Base-by-base conservation (phyloP, 495 filamentous ascomycete genomes). In the Hyaloscypha finlandica region DNA sequence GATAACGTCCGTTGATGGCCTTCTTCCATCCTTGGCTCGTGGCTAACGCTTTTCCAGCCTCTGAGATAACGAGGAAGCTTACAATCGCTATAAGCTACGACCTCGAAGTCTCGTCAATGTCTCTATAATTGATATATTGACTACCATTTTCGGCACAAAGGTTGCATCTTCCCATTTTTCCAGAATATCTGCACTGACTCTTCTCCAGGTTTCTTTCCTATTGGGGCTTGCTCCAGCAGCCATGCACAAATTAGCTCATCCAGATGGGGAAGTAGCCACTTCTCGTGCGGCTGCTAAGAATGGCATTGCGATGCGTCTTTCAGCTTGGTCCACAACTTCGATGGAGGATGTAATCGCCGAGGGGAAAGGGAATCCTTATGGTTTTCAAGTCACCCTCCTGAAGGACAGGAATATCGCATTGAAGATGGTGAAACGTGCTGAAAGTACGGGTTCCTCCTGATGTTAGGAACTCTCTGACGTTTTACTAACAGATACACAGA, bases 91-190 rank as follows among this genome's bases (percentile, higher is more conserved):
- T 65, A 81, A 78, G 39, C 78, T 89, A 45, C 77, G 83, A 5
- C 84, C 85, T 6, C 79, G 86, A n/a, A 77, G 87, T 19, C 76
- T 89, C 0, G 73, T 77, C 59, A 81, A 88, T 67, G 84, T 87
- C 31, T 79, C 78, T 22, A 74, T 75, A 0, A 71, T 84, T 33
- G 84, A 87, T 68, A 82, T 81, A 8, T 78, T 74, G 19, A 81
- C 79, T 0, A 74, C 74, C 9, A 74, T 87, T 8, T 81, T 86
- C 42, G 83, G 80, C 2, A 72, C 54, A 9, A 74, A 73, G 56
- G 54, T 59, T 19, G 33, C n/a, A 14, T 1, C 9, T 37, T 48
- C 51, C 4, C 2, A 19, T 14, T 14, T 3, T 6, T 20, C 8
- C 35, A 31, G 25, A 45, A n/a, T 6, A 4, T 25, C 6, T 4